A percentile compares a stretch with the other conserved stretches of the same genome.
Conservation (phyloP, 2,329 filamentous ascomycete genomes). For the Orbilia brochopaga region DNA sequence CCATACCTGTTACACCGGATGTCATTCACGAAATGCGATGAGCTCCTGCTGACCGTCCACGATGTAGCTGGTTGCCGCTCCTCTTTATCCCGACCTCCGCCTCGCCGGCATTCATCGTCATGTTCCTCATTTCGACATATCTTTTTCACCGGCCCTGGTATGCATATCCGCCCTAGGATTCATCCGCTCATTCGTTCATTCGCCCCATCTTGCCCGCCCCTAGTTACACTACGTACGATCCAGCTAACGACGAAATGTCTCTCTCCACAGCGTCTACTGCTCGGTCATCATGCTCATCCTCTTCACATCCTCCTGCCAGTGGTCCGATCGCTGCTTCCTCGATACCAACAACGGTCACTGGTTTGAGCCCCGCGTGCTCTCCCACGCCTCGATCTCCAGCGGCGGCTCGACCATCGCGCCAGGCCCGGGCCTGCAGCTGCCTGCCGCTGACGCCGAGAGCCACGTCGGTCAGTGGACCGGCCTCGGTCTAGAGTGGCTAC, state of each 20-base stretch:
- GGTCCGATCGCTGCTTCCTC: conserved; percentile 89
- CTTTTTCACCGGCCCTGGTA: conserved; percentile 89
- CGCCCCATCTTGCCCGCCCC: neutral
- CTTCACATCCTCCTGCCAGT: conserved; percentile 88
- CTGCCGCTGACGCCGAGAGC: conserved; percentile 61
- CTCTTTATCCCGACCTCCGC: conserved; percentile 88
- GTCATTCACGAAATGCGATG: conserved; percentile 14
- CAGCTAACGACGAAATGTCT: conserved; percentile 4
- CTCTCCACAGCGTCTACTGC: conserved; percentile 84
- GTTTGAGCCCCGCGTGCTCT: conserved; percentile 78
- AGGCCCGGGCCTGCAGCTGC: conserved; percentile 55
- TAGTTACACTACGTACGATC: neutral
- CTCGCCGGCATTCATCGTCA: conserved; percentile 81
- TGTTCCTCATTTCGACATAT: conserved; percentile 91
- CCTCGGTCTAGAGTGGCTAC: conserved; percentile 82
- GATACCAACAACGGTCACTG: conserved; percentile 84
- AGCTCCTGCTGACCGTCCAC: neutral
- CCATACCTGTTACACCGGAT: too few species aligned
- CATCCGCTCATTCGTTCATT: too few species aligned
- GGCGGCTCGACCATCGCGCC: conserved; percentile 42
- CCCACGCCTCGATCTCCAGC: conserved; percentile 56
- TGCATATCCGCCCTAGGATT: too few species aligned
- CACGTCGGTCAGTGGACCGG: conserved; percentile 70
- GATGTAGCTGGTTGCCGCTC: conserved; percentile 76
- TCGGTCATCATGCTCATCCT: conserved; percentile 93